These are phyloP conservation scores for Scutellaria galericulata DNA, from an alignment of 257 asterid genomes.

Conservation along the genomic window DNA sequence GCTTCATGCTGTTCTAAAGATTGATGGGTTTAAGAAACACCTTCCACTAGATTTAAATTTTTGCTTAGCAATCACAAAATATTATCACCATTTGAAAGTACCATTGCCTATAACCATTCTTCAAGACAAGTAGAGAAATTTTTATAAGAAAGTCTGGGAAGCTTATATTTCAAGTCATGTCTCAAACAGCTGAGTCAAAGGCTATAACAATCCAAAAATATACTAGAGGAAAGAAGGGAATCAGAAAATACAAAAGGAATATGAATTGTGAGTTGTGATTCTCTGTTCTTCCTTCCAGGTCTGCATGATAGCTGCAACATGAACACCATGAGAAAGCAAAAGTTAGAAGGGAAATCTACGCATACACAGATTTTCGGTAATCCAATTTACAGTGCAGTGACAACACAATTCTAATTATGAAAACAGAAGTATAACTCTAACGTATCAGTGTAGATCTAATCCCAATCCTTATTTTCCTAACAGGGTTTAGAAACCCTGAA, in stretches of 20 bases:
- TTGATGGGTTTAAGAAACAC: not conserved
- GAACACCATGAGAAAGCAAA: not conserved
- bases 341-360: conserved; percentile 4
- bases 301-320: conserved; percentile 34
- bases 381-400: not conserved
- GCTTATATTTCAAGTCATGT: not conserved
- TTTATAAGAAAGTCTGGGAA: not conserved
- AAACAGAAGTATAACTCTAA: not conserved
- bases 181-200: conserved; percentile 15
- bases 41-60: not conserved
- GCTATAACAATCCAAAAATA: not conserved
- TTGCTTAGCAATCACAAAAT: not conserved
- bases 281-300: conserved; percentile 33
- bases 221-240: conserved; percentile 23
- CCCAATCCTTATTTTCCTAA: not conserved
- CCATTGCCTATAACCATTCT: conserved; percentile 3
- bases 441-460: not conserved
- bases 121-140: not conserved
- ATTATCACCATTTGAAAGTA: not conserved
- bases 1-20: no score
- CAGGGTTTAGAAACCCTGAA: no score
- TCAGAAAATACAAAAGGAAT: conserved; percentile 24
- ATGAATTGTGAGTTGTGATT: not conserved
- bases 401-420: not conserved
- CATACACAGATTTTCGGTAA: not conserved